Evolutionary conservation across 805 yeast species (phyloP).

Genomic region (Starmerella apicola): DNA sequence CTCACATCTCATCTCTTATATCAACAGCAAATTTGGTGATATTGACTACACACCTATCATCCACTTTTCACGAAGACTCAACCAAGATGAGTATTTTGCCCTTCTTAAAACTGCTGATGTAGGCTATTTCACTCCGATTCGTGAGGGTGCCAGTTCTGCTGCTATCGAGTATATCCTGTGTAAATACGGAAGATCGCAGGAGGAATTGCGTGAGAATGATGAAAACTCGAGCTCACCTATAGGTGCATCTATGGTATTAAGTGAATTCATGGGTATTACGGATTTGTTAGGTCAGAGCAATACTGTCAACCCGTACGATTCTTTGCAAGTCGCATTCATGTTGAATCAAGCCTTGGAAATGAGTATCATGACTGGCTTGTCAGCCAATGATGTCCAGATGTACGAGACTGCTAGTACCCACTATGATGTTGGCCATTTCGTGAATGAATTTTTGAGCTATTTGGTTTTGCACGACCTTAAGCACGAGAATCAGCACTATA

Average conservation of each 20-base stretch:
- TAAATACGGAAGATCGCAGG: conserved; percentile 30
- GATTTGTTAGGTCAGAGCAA: conserved; percentile 28
- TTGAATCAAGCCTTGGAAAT: conserved; percentile 50
- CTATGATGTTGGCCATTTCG: conserved; percentile 75
- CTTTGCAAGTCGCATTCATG: conserved; percentile 80
- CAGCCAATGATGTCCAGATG: conserved; percentile 25
- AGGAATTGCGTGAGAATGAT: not conserved
- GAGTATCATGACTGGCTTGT: conserved; percentile 30
- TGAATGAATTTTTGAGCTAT: conserved; percentile 44
- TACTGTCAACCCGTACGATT: conserved; percentile 95
- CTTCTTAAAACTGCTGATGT: conserved; percentile 79
- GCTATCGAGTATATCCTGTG: conserved; percentile 85
- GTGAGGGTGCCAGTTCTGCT: conserved; percentile 96
- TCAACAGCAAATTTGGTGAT: conserved; percentile 75
- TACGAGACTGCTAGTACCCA: conserved; percentile 47
- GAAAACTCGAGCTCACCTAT: conserved; percentile 34
- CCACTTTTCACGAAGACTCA: conserved; percentile 83
- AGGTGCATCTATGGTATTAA: conserved; percentile 55
- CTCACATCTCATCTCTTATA: conserved; percentile 64
- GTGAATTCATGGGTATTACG: conserved; percentile 91
- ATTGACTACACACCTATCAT: conserved; percentile 78
- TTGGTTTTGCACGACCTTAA: conserved; percentile 26
- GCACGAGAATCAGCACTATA: conserved; percentile 40
- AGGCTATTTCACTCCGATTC: conserved; percentile 74
- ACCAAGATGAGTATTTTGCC: conserved; percentile 80